Conservation (phyloP, 2,329 filamentous ascomycete species). For the Blumeria graminis region DNA sequence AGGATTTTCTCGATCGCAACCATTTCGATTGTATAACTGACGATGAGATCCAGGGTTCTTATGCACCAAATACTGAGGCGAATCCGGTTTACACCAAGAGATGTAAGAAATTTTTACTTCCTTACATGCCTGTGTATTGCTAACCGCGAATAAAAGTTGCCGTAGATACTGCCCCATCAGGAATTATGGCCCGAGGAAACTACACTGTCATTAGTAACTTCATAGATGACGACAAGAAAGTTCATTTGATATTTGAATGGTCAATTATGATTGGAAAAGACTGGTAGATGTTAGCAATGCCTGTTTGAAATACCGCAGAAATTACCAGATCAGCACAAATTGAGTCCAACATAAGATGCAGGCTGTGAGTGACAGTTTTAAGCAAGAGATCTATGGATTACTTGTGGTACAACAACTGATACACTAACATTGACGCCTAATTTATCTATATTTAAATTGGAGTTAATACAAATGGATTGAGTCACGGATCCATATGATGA, state of each 20-base stretch:
- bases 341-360: too few relatives aligned
- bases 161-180: slow-evolving; percentile 73
- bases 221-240: slow-evolving; percentile 81
- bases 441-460: too few relatives aligned
- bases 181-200: slow-evolving; percentile 71
- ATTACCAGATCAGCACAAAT: too few relatives aligned
- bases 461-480: too few relatives aligned
- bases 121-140: slow-evolving; percentile 18
- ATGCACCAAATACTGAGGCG: slow-evolving; percentile 75
- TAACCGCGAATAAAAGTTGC: slow-evolving; percentile 32
- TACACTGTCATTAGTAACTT: slow-evolving; percentile 82
- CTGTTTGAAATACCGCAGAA: background rate
- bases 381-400: too few relatives aligned
- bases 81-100: slow-evolving; percentile 71
- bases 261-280: slow-evolving; percentile 92
- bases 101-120: slow-evolving; percentile 35
- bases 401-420: too few relatives aligned
- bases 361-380: too few relatives aligned
- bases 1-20: slow-evolving; percentile 15
- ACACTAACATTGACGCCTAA: too few relatives aligned
- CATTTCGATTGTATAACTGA: too few relatives aligned
- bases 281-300: slow-evolving; percentile 33
- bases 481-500: too few relatives aligned
- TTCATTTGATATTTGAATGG: slow-evolving; percentile 85
- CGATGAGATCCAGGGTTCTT: slow-evolving; percentile 42